Evolutionary conservation across 2,329 filamentous ascomycete genomes (phyloP).

Genomic region (Fusarium bactridioides): DNA sequence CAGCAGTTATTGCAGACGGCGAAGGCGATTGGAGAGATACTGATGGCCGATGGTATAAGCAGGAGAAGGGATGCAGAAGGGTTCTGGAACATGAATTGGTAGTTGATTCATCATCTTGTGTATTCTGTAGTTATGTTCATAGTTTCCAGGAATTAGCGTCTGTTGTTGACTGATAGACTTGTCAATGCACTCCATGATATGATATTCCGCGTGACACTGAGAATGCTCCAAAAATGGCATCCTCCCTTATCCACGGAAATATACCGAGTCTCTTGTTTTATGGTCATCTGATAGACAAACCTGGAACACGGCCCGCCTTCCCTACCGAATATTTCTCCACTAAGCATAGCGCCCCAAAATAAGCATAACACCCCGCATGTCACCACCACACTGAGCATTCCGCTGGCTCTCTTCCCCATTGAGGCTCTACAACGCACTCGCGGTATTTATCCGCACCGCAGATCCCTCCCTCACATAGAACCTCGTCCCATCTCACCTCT

Average conservation of each 20-base stretch:
- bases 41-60: too few relatives aligned
- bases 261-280: neutral
- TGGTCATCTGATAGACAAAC: neutral
- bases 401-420: neutral
- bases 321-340: neutral
- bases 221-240: neutral
- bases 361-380: neutral
- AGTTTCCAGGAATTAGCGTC: too few relatives aligned
- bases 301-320: neutral
- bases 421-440: neutral
- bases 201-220: too few relatives aligned
- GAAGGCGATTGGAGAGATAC: too few relatives aligned
- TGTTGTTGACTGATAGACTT: too few relatives aligned
- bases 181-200: too few relatives aligned
- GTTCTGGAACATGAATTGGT: too few relatives aligned
- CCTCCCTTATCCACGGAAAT: fast-evolving
- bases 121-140: too few relatives aligned
- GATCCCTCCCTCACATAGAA: neutral
- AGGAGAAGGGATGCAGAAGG: too few relatives aligned
- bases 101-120: too few relatives aligned
- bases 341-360: neutral
- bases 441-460: neutral
- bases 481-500: too few relatives aligned
- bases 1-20: too few relatives aligned
- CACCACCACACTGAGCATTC: neutral